Evolutionary conservation across 495 filamentous ascomycete genomes (phyloP).

Genomic region (Neurospora sp.): DNA sequence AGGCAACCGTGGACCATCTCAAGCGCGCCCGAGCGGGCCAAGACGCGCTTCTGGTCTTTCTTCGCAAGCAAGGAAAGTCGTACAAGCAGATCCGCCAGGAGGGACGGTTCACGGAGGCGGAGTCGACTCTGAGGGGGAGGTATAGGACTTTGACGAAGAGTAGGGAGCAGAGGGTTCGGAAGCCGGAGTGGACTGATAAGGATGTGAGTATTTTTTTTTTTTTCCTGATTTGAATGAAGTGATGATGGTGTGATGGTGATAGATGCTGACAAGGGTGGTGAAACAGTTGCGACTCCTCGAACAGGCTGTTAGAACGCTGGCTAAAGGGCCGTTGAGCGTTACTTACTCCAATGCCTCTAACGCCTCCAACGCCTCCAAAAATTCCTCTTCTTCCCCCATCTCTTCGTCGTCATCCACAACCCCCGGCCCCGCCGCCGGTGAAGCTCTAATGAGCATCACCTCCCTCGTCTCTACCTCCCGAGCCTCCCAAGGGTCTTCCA

Average conservation of each 20-base stretch:
- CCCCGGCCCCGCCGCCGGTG: too few relatives aligned
- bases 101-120: constrained; percentile 64
- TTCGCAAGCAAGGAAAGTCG: constrained; percentile 54
- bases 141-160: constrained; percentile 70
- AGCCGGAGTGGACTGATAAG: constrained; percentile 62
- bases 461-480: too few relatives aligned
- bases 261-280: too few relatives aligned
- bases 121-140: constrained; percentile 78
- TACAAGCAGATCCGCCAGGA: constrained; percentile 68
- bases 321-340: background rate
- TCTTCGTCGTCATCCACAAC: background rate
- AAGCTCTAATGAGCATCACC: too few relatives aligned
- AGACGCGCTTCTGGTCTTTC: constrained; percentile 55
- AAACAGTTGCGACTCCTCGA: constrained; percentile 39
- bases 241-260: background rate
- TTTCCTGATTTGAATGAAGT: background rate
- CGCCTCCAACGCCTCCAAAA: background rate
- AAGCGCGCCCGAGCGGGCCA: constrained; percentile 18
- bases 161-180: constrained; percentile 62
- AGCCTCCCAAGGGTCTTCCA: too few relatives aligned
- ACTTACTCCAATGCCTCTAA: background rate
- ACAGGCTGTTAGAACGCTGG: constrained; percentile 34
- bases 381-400: background rate
- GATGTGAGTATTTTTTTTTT: constrained; percentile 46
- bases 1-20: background rate